Conservation (phyloP, 2,329 filamentous ascomycete species). For the Penicillium sp. region DNA sequence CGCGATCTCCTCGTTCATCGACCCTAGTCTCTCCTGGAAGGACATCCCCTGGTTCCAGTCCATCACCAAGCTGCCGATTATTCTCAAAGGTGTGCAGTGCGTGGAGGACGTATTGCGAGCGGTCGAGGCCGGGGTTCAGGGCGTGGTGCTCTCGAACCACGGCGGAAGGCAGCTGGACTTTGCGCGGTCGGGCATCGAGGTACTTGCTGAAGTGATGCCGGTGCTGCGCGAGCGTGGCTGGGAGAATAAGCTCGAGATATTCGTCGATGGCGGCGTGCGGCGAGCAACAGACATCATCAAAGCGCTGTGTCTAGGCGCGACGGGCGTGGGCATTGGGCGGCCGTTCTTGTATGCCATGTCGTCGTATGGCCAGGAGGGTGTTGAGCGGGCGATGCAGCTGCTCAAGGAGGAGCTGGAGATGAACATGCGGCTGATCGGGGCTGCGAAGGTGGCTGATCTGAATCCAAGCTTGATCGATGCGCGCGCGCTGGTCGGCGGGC, state of each 20-base stretch:
- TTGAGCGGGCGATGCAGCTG: slow-evolving; percentile 87
- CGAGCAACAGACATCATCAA: slow-evolving; percentile 94
- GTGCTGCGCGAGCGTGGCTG: slow-evolving; percentile 70
- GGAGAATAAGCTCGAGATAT: slow-evolving; percentile 78
- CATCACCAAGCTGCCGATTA: slow-evolving; percentile 90
- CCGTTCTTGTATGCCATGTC: slow-evolving; percentile 97
- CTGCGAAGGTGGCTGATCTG: slow-evolving; percentile 68
- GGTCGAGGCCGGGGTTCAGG: slow-evolving; percentile 76
- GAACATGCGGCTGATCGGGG: slow-evolving; percentile 95
- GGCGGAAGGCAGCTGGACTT: slow-evolving; percentile 93
- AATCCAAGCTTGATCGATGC: slow-evolving; percentile 77
- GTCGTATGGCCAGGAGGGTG: slow-evolving; percentile 79
- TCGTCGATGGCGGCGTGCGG: slow-evolving; percentile 83
- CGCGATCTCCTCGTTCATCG: slow-evolving; percentile 95
- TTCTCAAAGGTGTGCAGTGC: slow-evolving; percentile 93
- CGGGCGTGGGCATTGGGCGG: slow-evolving; percentile 86
- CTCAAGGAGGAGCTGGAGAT: slow-evolving; percentile 97
- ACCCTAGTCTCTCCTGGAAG: slow-evolving; percentile 87
- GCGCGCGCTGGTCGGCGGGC: slow-evolving; percentile 59
- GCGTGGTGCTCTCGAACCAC: slow-evolving; percentile 93
- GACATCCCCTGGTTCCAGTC: slow-evolving; percentile 90
- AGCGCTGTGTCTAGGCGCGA: slow-evolving; percentile 86
- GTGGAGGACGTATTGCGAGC: slow-evolving; percentile 91
- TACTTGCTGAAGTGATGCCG: slow-evolving; percentile 90
- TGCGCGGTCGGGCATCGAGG: slow-evolving; percentile 80